Evolutionary conservation across 345 rosid species (phyloP), one percentile per base, ranked within the genome.

Genomic region (Sonneratia caseolaris): DNA sequence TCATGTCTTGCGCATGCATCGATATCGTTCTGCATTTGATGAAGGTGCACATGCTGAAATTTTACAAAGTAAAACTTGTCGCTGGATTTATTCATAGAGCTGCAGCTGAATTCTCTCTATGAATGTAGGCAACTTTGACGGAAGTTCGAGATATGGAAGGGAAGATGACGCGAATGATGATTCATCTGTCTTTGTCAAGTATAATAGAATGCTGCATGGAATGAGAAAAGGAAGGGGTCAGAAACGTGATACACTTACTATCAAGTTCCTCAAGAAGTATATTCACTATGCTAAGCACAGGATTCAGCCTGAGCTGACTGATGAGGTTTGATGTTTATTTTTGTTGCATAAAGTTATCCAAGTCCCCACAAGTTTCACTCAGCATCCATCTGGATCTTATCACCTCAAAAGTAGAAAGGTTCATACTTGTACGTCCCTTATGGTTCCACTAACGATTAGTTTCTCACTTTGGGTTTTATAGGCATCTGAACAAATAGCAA

Each of bases 1-100:
- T 76, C 99, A 95, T 78, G 99, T 95, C 74, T 81, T 95, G 80
- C 90, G 98, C n/a, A 95, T 95, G 91, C 99, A 95, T 74, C 93
- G 96, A 21, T 95, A 79, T 74, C 87, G 86, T 66, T 86, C 92
- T 76, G 80, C 84, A 70, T 78, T 72, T 37, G 97, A 90, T 79
- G 91, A 93, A 82, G 97, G 99, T 95, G 77, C 45, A 72, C 56
- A 42, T 48, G 51, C n/a, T 45, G 27, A 68, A 70, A 69, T 66
- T 51, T 64, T 71, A 56, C 9, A 45, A 62, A 57, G 64, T 73
- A 68, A 66, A 53, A 68, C 57, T n/a, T 45, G 59, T 64, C 35
- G 55, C 10, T 42, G 8, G 37, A 37, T 0, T 64, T 75, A 43
- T 71, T 69, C 74, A 56, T 16, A 64, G 62, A 56, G 59, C 45